Percentiles rank a stretch among this genome's conserved stretches.
Conservation (phyloP, 2,329 filamentous ascomycete genomes). For the Juglanconis juglandina region DNA sequence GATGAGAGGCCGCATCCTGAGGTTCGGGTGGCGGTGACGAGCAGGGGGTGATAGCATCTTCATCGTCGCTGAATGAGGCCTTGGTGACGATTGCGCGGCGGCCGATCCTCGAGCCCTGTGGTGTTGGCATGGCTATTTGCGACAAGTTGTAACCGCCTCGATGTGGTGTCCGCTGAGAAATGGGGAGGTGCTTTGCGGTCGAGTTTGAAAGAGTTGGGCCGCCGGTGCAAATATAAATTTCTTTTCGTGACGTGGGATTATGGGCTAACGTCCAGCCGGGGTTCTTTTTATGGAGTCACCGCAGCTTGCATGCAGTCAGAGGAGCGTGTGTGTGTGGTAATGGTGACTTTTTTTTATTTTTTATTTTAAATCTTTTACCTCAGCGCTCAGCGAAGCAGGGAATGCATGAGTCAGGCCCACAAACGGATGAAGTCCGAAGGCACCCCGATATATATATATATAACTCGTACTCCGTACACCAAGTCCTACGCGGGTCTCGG, state of each 20-base stretch:
- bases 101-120: not conserved
- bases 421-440: not conserved
- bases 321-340: constrained; percentile 1
- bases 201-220: not conserved
- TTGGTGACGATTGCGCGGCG: constrained; percentile 13
- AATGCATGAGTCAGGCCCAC: constrained; percentile 15
- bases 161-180: not conserved
- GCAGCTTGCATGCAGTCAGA: constrained; percentile 15
- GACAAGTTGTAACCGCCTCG: not conserved
- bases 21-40: constrained; percentile 11
- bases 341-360: constrained; percentile 1
- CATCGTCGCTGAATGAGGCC: constrained; percentile 21
- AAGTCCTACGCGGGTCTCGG: not conserved
- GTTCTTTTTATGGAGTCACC: constrained; percentile 17
- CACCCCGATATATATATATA: not conserved
- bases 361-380: not conserved
- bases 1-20: not conserved
- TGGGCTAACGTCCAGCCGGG: not conserved
- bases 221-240: not conserved
- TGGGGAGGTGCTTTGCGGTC: not conserved
- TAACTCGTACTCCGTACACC: not conserved
- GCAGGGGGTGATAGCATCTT: constrained; percentile 21
- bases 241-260: constrained; percentile 1
- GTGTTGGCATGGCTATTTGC: not conserved
- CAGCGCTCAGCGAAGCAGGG: constrained; percentile 4